phyloP scores from a whole-genome alignment of 2,329 filamentous ascomycete species.

The Metarhizium robertsii region DNA sequence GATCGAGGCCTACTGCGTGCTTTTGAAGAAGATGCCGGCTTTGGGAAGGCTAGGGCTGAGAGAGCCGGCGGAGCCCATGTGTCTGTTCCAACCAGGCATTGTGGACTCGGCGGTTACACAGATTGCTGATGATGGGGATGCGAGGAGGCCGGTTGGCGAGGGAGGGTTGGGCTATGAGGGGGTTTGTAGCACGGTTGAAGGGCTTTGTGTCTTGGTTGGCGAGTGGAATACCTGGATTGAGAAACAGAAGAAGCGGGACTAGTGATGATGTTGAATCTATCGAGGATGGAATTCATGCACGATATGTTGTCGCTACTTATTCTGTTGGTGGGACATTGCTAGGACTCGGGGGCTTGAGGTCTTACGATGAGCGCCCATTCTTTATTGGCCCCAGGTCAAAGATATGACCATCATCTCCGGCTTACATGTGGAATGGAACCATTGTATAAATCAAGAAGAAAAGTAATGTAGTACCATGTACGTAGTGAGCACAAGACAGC shows the following conservation, averaged over 20 bases:
- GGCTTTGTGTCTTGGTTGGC: conserved; percentile 28
- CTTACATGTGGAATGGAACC: too few relatives aligned
- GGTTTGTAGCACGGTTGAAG: conserved; percentile 29
- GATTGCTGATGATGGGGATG: conserved; percentile 27
- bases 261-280: too few relatives aligned
- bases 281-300: too few relatives aligned
- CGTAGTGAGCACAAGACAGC: too few relatives aligned
- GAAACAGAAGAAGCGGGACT: not conserved
- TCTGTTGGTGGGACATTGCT: too few relatives aligned
- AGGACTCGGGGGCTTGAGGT: too few relatives aligned
- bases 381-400: too few relatives aligned
- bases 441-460: too few relatives aligned
- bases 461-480: too few relatives aligned
- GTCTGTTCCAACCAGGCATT: conserved; percentile 30
- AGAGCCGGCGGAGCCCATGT: conserved; percentile 25
- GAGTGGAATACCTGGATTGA: conserved; percentile 26
- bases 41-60: conserved; percentile 16
- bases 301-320: too few relatives aligned
- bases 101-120: conserved; percentile 26
- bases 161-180: conserved; percentile 33
- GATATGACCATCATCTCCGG: too few relatives aligned
- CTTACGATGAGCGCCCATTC: too few relatives aligned
- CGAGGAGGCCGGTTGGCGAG: conserved; percentile 24
- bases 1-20: conserved; percentile 12
- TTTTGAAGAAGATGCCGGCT: conserved; percentile 9